Conservation (phyloP, 2,329 filamentous ascomycete genomes). For the Penicillium brevicompactum region DNA sequence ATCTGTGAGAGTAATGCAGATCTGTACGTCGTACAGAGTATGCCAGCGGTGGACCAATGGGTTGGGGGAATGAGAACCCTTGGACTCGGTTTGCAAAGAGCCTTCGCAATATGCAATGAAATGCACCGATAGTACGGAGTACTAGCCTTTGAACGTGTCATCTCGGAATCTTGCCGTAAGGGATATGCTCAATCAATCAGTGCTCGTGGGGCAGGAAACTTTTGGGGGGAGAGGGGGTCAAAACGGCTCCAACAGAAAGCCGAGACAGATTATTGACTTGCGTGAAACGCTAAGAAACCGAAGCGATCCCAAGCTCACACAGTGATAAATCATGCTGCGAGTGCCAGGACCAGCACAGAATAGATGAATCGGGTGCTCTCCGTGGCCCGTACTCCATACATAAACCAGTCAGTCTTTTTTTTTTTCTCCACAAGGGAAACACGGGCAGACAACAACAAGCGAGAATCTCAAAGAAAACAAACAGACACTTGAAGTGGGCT, state of each 20-base stretch:
- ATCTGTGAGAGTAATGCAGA: background rate
- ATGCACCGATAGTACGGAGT: background rate
- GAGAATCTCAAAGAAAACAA: background rate
- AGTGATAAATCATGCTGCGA: background rate
- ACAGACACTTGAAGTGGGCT: background rate
- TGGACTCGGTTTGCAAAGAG: background rate
- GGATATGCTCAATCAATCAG: background rate
- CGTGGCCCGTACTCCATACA: background rate
- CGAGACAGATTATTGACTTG: background rate
- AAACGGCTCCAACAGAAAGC: background rate
- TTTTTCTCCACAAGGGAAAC: too few species aligned
- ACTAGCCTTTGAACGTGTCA: background rate
- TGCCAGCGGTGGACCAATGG: background rate
- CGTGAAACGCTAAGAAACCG: background rate
- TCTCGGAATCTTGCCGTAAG: background rate
- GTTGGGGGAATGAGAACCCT: background rate
- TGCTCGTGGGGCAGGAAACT: conserved; percentile 1
- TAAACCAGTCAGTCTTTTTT: too few species aligned
- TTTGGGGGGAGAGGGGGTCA: background rate
- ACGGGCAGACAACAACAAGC: too few species aligned
- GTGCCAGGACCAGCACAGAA: background rate
- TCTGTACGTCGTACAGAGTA: too few species aligned
- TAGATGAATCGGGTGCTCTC: background rate
- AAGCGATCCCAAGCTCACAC: background rate
- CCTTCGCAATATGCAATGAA: background rate